Conservation (phyloP, 2,329 filamentous ascomycete species). For the Monosporascus sp. region DNA sequence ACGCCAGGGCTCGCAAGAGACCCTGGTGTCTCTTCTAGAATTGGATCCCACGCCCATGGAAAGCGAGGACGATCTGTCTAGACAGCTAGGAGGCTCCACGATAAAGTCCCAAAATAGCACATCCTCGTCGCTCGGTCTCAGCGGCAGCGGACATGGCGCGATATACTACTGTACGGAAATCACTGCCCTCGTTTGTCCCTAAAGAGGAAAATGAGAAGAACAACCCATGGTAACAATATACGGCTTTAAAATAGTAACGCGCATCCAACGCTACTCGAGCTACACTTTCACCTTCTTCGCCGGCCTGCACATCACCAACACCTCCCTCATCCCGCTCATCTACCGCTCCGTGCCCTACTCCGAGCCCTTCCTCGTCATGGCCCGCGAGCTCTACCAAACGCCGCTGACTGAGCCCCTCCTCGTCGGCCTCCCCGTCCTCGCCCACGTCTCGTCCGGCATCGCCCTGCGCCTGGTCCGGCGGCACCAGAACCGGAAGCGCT, state of each 20-base stretch:
- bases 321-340: constrained; percentile 71
- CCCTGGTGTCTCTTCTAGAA: constrained; percentile 64
- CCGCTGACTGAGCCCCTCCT: constrained; percentile 74
- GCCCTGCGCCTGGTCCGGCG: constrained; percentile 71
- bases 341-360: constrained; percentile 69
- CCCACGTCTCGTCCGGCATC: constrained; percentile 74
- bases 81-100: constrained; percentile 31
- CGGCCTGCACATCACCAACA: constrained; percentile 73
- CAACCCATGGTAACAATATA: background rate
- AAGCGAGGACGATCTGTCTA: constrained; percentile 43
- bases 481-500: constrained; percentile 65
- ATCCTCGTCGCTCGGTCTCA: constrained; percentile 50
- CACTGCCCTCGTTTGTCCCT: background rate
- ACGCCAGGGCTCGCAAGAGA: constrained; percentile 44
- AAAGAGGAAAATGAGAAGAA: background rate
- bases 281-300: constrained; percentile 78
- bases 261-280: constrained; percentile 83
- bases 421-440: constrained; percentile 66
- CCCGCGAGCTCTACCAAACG: constrained; percentile 88
- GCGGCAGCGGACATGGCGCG: constrained; percentile 58
- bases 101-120: constrained; percentile 35
- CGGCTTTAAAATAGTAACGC: constrained; percentile 49
- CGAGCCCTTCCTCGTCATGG: constrained; percentile 84
- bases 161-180: constrained; percentile 66
- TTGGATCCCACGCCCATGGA: constrained; percentile 80